Base-by-base conservation (phyloP, 139 green algal species). In the Coelastrella sp. region DNA sequence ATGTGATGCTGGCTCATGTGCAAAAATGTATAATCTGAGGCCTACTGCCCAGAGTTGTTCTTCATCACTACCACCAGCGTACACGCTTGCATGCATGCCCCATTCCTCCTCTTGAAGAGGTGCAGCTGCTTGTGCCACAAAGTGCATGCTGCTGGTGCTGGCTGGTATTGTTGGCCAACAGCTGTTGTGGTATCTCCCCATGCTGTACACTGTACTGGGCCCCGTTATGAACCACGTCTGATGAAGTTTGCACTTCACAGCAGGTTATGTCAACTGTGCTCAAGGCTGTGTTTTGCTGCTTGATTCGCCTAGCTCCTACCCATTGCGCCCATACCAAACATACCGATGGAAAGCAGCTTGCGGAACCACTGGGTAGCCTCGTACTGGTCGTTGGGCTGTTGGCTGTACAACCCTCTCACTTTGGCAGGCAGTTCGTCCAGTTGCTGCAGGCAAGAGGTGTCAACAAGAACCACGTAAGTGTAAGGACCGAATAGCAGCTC, bases 281-380 rank as follows among this genome's bases (percentile, higher is more conserved):
- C 14, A 17, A 17, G 65, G 65, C 65, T 73, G 65, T 49, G 35
- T 49, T 49, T 49, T 49, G 35, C 35, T 49, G 35, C 35, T 49
- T 49, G 35, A 49, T 49, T 49, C 35, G 35, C 35, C 35, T 49
- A 49, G 35, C 35, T 49, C 1, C 65, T 6, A 73, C 65, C 14
- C 15, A 3, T 78, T 78, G 7, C 72, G 17, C 24, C 6, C 94
- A 65, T 72, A 97, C 95, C 96, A 76, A 99, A 1, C 35, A 49
- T 49, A 49, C 35, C 35, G 57, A 99, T 99, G 11, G 97, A 99
- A 4, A 99, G 93, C 22, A 99, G 96, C 94, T 99, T 99, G 35
- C 98, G 93, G 94, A 99, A 99, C 90, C 97, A 95, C 27, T 95
- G 97, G 11, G 98, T 99, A 7, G 98, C 97, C 78, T 99, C 98